phyloP scores from a whole-genome alignment of 208 protist genomes.

The Leishmania amazonensis region DNA sequence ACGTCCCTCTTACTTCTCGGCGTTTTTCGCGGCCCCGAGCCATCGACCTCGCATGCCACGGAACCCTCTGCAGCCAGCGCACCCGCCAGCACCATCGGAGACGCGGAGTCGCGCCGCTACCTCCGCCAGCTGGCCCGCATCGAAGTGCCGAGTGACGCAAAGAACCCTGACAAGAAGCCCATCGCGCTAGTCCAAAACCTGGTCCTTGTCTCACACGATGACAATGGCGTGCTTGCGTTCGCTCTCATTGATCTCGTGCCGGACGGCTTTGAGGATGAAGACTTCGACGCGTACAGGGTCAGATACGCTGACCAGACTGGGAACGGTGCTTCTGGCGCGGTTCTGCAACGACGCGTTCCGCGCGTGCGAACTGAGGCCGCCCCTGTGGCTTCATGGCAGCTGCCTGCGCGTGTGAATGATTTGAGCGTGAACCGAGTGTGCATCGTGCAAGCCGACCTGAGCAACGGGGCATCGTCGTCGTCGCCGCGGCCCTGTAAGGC shows the following conservation, averaged over 20 bases:
- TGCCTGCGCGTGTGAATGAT: slow-evolving; percentile 78
- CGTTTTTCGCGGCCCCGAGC: slow-evolving; percentile 30
- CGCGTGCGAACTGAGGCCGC: slow-evolving; percentile 18
- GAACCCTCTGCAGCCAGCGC: background rate
- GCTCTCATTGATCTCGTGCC: slow-evolving; percentile 48
- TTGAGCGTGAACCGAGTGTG: slow-evolving; percentile 67
- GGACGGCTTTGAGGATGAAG: slow-evolving; percentile 18
- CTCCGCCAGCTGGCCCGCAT: slow-evolving; percentile 61
- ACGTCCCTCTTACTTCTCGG: slow-evolving; percentile 62
- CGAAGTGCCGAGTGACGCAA: slow-evolving; percentile 52
- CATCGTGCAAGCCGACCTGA: slow-evolving; percentile 32
- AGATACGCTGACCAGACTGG: slow-evolving; percentile 6
- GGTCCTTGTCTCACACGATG: slow-evolving; percentile 77
- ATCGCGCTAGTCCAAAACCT: slow-evolving; percentile 63
- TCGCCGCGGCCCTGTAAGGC: slow-evolving; percentile 26
- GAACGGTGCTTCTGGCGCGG: background rate
- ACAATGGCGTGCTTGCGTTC: slow-evolving; percentile 59
- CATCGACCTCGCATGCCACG: slow-evolving; percentile 2
- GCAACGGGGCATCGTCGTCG: background rate
- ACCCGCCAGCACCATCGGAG: background rate
- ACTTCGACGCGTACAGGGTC: slow-evolving; percentile 5
- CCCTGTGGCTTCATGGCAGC: slow-evolving; percentile 57
- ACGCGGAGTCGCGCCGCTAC: slow-evolving; percentile 8
- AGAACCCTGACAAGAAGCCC: slow-evolving; percentile 88
- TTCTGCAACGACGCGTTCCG: slow-evolving; percentile 19